Conservation (phyloP, 306 rosid genomes). For the Prinsepia uniflora region DNA sequence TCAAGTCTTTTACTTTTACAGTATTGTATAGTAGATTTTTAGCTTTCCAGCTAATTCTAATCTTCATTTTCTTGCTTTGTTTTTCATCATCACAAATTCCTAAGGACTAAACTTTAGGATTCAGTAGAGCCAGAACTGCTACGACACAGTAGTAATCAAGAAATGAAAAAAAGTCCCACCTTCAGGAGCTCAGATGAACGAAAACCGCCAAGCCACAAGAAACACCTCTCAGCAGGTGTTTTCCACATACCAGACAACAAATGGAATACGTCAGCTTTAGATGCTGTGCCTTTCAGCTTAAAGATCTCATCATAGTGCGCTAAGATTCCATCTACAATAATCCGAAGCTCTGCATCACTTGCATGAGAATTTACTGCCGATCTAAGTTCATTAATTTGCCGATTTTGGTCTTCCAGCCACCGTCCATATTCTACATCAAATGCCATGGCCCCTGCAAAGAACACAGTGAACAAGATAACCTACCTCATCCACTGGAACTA, state of each 20-base stretch:
- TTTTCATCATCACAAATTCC: not conserved
- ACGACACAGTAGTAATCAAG: not conserved
- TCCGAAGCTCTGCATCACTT: constrained; percentile 93
- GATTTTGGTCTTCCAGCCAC: constrained; percentile 94
- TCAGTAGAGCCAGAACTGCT: no score
- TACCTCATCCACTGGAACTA: constrained; percentile 17
- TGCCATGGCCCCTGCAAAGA: constrained; percentile 82
- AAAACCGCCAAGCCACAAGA: constrained; percentile 96
- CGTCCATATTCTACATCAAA: constrained; percentile 88
- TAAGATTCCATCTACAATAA: constrained; percentile 70
- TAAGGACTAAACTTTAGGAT: not conserved
- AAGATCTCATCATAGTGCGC: constrained; percentile 89
- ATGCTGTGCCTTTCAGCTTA: constrained; percentile 73
- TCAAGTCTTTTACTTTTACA: not conserved
- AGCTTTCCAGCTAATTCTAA: not conserved
- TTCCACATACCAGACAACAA: constrained; percentile 98
- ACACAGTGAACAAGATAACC: constrained; percentile 22
- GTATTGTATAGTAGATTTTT: not conserved
- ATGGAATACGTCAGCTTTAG: constrained; percentile 95
- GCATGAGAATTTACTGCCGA: constrained; percentile 96
- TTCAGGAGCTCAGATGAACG: constrained; percentile 92
- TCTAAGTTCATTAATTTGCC: constrained; percentile 82
- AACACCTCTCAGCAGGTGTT: constrained; percentile 97
- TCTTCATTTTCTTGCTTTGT: not conserved
- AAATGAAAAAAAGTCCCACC: constrained; percentile 40